phyloP scores from a whole-genome alignment of 306 rosid genomes.

The Castanea sativa region DNA sequence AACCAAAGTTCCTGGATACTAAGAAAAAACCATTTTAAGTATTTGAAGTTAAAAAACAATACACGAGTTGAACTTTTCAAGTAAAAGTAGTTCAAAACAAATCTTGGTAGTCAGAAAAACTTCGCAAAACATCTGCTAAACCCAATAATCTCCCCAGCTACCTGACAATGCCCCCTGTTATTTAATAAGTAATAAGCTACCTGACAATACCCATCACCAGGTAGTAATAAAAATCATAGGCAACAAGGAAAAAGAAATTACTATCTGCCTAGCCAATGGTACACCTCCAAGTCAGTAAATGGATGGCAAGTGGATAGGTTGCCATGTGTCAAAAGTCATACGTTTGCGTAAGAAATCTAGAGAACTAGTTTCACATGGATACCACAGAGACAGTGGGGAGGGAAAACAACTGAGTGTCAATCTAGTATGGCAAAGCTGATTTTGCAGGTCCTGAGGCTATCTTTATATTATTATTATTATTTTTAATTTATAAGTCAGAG shows the following conservation, averaged over 20 bases:
- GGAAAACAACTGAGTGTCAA: slow-evolving; percentile 16
- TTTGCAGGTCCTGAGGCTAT: slow-evolving; percentile 33
- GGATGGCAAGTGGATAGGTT: slow-evolving; percentile 13
- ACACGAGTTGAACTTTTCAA: not conserved
- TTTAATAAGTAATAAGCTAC: too few relatives aligned
- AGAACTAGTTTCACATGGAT: slow-evolving; percentile 14
- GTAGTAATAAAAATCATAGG: not conserved
- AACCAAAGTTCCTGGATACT: slow-evolving; percentile 8
- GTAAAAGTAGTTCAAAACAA: not conserved
- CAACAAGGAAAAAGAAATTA: not conserved
- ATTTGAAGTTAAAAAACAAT: not conserved
- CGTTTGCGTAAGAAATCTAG: slow-evolving; percentile 17
- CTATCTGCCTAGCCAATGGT: slow-evolving; percentile 11
- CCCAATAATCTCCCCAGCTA: slow-evolving; percentile 1
- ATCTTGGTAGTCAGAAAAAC: not conserved
- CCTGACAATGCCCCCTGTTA: not conserved
- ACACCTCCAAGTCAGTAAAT: slow-evolving; percentile 19
- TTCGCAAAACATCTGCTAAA: not conserved
- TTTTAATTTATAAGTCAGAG: not conserved
- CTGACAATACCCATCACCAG: not conserved
- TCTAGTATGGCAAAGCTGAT: slow-evolving; percentile 27
- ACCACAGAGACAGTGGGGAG: not conserved
- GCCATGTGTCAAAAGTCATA: slow-evolving; percentile 20
- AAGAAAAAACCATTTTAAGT: slow-evolving; percentile 7
- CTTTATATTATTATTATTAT: not conserved